Percentiles rank a stretch among this genome's conserved stretches.
Evolutionary conservation across 148 eudicot genomes (phyloP).

Genomic region (Cornus controversa): DNA sequence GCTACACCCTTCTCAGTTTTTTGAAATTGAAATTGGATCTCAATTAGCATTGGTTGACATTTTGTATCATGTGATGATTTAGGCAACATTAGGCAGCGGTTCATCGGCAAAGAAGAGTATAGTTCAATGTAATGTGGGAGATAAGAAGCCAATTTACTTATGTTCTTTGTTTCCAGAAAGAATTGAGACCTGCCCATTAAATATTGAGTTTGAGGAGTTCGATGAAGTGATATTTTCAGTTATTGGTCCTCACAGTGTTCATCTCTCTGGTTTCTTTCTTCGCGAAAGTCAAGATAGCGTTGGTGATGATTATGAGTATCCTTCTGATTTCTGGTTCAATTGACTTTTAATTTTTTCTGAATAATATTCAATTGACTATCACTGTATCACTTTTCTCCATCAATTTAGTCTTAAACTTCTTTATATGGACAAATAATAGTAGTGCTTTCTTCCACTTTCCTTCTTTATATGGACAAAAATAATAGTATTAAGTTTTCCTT

Average conservation of each 20-base stretch:
- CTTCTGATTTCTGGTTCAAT: slow-evolving; percentile 27
- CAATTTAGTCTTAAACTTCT: not conserved
- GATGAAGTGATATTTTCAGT: slow-evolving; percentile 80
- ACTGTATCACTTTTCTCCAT: not conserved
- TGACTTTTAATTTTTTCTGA: too few relatives aligned
- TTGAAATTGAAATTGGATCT: not conserved
- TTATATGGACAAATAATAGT: not conserved
- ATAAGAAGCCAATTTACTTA: slow-evolving; percentile 55
- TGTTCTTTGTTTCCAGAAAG: slow-evolving; percentile 82
- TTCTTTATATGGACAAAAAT: too few relatives aligned
- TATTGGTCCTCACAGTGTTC: slow-evolving; percentile 74
- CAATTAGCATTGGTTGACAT: not conserved
- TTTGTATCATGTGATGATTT: slow-evolving; percentile 8
- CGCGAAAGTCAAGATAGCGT: slow-evolving; percentile 24
- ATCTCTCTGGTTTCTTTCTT: slow-evolving; percentile 71
- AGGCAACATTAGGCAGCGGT: slow-evolving; percentile 82
- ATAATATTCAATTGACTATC: not conserved
- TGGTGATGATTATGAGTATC: slow-evolving; percentile 60
- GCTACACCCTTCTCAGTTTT: not conserved
- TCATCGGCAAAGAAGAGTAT: slow-evolving; percentile 60
- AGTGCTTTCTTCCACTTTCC: too few relatives aligned
- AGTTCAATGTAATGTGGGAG: slow-evolving; percentile 78
- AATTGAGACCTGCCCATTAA: slow-evolving; percentile 61
- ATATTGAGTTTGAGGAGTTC: slow-evolving; percentile 80
- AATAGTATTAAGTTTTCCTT: not conserved